A percentile compares a stretch with the other conserved stretches of the same genome.
Evolutionary conservation across 164 flowering plant genomes (phyloP).

Genomic region (Sextonia rubra): DNA sequence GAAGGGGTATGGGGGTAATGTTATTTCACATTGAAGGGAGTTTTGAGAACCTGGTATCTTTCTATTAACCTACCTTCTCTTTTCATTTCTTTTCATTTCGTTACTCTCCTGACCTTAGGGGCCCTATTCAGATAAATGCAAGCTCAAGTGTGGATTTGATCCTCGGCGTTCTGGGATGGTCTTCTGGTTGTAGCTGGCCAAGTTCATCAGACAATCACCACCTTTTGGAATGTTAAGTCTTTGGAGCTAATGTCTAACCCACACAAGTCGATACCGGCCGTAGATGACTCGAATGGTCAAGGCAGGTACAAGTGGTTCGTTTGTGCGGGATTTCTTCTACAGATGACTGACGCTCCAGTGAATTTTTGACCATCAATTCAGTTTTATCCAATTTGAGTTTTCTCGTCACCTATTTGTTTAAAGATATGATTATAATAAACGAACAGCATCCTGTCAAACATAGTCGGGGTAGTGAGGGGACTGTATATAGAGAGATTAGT

Average conservation of each 20-base stretch:
- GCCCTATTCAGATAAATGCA: constrained; percentile 49
- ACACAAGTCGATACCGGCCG: neutral
- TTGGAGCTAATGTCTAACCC: neutral
- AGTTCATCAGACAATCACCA: constrained; percentile 31
- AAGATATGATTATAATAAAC: constrained; percentile 13
- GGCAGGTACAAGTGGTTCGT: neutral
- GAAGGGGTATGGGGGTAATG: constrained; percentile 79
- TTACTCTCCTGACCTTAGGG: neutral
- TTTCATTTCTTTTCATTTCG: neutral
- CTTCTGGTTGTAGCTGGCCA: constrained; percentile 92
- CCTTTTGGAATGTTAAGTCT: constrained; percentile 51
- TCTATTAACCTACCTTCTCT: neutral
- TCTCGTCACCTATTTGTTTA: constrained; percentile 11
- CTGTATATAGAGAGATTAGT: constrained; percentile 31
- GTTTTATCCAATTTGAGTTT: neutral
- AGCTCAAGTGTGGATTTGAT: constrained; percentile 64
- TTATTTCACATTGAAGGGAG: constrained; percentile 80
- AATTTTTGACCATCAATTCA: neutral
- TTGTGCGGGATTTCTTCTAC: neutral
- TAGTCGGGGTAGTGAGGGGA: constrained; percentile 29
- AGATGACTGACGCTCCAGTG: neutral
- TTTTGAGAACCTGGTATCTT: constrained; percentile 61
- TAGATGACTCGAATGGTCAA: neutral
- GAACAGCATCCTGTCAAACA: constrained; percentile 25
- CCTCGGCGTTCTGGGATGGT: constrained; percentile 87